Conservation (phyloP, 2,329 filamentous ascomycete species). For the Penicillium sp. region DNA sequence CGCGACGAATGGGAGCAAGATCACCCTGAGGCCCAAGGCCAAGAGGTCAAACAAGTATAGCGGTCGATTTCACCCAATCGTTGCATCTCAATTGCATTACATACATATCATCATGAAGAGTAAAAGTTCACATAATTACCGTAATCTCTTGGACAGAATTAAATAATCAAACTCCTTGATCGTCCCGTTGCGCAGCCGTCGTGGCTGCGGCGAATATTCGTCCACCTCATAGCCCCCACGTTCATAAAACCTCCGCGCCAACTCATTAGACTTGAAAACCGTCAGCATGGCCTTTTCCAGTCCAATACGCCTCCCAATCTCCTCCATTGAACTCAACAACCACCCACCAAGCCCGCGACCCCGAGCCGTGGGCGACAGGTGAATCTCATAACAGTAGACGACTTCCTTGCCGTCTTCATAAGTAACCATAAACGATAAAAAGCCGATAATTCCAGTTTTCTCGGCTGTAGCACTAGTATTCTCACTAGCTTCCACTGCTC, state of each 20-base stretch:
- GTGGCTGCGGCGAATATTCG: constrained; percentile 48
- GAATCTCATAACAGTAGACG: constrained; percentile 60
- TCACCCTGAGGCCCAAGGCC: constrained; percentile 80
- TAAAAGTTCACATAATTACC: no score
- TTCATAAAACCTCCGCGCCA: constrained; percentile 47
- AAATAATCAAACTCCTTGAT: constrained; percentile 48
- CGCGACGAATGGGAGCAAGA: constrained; percentile 93
- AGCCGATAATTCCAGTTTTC: constrained; percentile 29
- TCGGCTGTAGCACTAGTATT: not conserved
- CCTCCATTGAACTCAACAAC: constrained; percentile 47
- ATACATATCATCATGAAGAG: no score
- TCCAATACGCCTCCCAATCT: constrained; percentile 43
- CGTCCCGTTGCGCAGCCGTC: constrained; percentile 45
- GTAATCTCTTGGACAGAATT: constrained; percentile 48
- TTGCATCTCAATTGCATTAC: no score
- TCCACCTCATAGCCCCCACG: constrained; percentile 49
- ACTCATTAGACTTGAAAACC: constrained; percentile 50
- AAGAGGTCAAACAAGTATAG: constrained; percentile 79
- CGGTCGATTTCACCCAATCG: not conserved
- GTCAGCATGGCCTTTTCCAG: constrained; percentile 57
- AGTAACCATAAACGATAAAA: constrained; percentile 54
- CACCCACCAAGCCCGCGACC: constrained; percentile 48
- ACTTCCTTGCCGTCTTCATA: constrained; percentile 52
- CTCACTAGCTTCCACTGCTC: not conserved
- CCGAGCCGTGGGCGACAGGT: constrained; percentile 44